Base-by-base conservation (phyloP, 805 yeast genomes). In the Schwanniomyces pseudopolymorphus region DNA sequence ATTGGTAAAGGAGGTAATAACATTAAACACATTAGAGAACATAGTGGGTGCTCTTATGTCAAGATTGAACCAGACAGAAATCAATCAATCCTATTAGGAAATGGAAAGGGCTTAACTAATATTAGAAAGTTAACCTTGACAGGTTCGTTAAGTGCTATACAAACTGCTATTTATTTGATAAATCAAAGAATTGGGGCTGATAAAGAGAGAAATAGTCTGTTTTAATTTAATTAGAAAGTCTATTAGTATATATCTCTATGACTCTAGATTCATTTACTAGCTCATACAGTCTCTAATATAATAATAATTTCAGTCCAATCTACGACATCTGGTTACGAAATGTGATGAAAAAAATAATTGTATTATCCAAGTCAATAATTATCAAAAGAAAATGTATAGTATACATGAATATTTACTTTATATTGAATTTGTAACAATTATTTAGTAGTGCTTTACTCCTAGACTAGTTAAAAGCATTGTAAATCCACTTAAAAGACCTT, bases 1-100 rank as follows among this genome's bases (percentile, higher is more conserved):
- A 89, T 89, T 49, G 96, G 96, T 1, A 87, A 83, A 64, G 89
- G 89, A 26, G 96, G 96, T 16, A 81, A 85, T 57, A 86, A 84
- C 55, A 84, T 89, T 48, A 85, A 83, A 57, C 89, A 86, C 51
- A 83, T 89, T 42, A 78, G 92, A 51, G 84, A 83, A 48, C 74
- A 80, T 24, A 81, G 92, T 17, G 92, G 95, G 3, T 73, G 78
- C 26, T 79, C 89, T 39, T 83, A 84, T 47, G 87, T 89, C 22
- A 79, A 81, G 52, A 85, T 89, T 44, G 87, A 82, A 52, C 82
- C 80, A 1, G 85, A 81, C 46, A 67, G 70, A 20, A 67, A 74
- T 27, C 88, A 85, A 54, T 63, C 73, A 8, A 66, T 72, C 47
- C 64, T 72, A 70, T 59, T 72, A 39, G 77, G 76, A 14, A 71